phyloP scores from a whole-genome alignment of 805 yeast genomes.

The Candida ipomoeae region DNA sequence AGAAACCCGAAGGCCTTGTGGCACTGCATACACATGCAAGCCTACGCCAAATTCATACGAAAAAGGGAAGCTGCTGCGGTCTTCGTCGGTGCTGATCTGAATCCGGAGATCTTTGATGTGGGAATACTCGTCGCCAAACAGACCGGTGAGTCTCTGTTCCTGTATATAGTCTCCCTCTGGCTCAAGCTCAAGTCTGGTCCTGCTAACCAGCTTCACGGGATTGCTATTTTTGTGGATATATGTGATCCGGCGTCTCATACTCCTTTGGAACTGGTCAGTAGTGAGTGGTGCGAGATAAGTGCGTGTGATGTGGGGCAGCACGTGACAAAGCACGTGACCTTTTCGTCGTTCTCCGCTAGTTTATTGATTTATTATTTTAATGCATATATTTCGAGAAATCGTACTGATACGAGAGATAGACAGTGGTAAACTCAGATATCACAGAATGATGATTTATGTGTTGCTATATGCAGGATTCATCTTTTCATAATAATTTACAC shows the following conservation, averaged over 20 bases:
- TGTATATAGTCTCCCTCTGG: conserved; percentile 3
- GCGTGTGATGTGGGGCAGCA: not conserved
- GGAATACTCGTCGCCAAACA: not conserved
- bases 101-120: conserved; percentile 12
- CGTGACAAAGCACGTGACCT: not conserved
- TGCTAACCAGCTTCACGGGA: conserved; percentile 6
- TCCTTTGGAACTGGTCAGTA: not conserved
- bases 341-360: too few species aligned
- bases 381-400: too few species aligned
- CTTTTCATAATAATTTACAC: too few species aligned
- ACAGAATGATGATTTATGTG: too few species aligned
- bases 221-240: conserved; percentile 9
- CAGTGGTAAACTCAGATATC: too few species aligned
- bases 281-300: not conserved
- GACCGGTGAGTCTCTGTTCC: conserved; percentile 11
- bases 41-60: conserved; percentile 26
- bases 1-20: conserved; percentile 15
- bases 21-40: conserved; percentile 29
- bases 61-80: conserved; percentile 18
- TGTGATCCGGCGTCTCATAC: conserved; percentile 16
- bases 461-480: too few species aligned
- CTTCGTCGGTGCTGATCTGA: conserved; percentile 9
- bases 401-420: too few species aligned
- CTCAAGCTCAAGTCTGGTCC: conserved; percentile 8
- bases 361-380: too few species aligned